Conservation (phyloP, 768 basidiomycete species). For the Cantharellus anzutake region DNA sequence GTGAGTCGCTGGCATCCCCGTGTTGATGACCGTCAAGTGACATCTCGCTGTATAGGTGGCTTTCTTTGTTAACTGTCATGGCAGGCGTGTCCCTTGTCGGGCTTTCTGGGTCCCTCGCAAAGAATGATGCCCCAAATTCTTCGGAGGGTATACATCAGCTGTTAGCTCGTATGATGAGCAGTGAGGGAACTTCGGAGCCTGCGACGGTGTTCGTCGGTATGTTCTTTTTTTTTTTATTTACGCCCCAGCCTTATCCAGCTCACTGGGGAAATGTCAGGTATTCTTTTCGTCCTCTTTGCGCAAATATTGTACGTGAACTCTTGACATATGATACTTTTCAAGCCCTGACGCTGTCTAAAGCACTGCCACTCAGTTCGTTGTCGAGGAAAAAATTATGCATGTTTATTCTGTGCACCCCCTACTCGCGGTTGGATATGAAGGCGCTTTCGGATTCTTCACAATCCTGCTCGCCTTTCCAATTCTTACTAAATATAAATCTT, state of each 20-base stretch:
- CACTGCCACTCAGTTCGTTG: conserved; percentile 80
- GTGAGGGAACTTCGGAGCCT: conserved; percentile 29
- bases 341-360: conserved; percentile 20
- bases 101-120: conserved; percentile 72
- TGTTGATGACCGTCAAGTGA: background rate
- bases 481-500: conserved; percentile 35
- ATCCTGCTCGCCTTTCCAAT: conserved; percentile 67
- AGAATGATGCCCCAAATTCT: conserved; percentile 31
- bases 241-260: background rate
- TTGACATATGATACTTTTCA: background rate
- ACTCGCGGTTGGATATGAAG: conserved; percentile 87
- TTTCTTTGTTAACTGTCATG: conserved; percentile 79
- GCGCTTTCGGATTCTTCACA: conserved; percentile 71
- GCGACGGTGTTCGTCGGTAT: conserved; percentile 55
- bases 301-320: conserved; percentile 62
- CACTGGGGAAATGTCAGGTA: conserved; percentile 29
- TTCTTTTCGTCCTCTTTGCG: conserved; percentile 82
- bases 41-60: conserved; percentile 39
- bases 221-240: background rate
- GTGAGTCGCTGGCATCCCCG: conserved; percentile 21
- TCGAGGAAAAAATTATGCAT: conserved; percentile 93
- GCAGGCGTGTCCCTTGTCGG: conserved; percentile 70
- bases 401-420: conserved; percentile 74
- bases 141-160: background rate
- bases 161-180: background rate